These are phyloP conservation scores for Clitopilus passeckerianus DNA, from an alignment of 768 basidiomycete genomes.

Conservation along the genomic window DNA sequence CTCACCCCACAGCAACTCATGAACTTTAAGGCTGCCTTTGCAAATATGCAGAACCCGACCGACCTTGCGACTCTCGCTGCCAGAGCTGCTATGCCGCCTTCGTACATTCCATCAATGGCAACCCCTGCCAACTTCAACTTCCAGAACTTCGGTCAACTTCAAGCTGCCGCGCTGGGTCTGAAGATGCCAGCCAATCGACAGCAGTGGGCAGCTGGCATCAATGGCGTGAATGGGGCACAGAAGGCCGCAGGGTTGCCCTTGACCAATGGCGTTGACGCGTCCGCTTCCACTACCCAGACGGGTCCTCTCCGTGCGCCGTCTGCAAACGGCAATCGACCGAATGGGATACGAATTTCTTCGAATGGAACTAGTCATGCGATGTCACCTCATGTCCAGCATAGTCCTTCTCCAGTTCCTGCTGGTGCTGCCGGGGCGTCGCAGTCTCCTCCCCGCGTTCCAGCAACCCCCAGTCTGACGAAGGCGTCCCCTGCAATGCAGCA, in stretches of 20 bases:
- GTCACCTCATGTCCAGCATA: slow-evolving; percentile 48
- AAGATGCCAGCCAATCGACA: slow-evolving; percentile 36
- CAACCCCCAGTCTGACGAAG: slow-evolving; percentile 48
- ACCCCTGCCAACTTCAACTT: slow-evolving; percentile 30
- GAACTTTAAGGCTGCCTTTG: slow-evolving; percentile 14
- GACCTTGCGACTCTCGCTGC: slow-evolving; percentile 36
- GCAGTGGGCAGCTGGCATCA: slow-evolving; percentile 30
- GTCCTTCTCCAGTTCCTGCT: slow-evolving; percentile 36
- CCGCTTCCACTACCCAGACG: slow-evolving; percentile 22
- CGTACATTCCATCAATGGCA: slow-evolving; percentile 14
- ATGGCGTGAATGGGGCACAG: slow-evolving; percentile 20
- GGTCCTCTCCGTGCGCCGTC: slow-evolving; percentile 46
- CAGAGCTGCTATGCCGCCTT: slow-evolving; percentile 33
- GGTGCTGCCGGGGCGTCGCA: slow-evolving; percentile 37
- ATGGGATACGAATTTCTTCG: slow-evolving; percentile 18
- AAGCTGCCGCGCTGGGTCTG: slow-evolving; percentile 26
- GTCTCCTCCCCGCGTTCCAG: slow-evolving; percentile 44
- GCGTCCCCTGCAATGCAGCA: slow-evolving; percentile 53
- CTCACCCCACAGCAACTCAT: slow-evolving; percentile 9
- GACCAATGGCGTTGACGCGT: background rate
- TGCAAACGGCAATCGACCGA: slow-evolving; percentile 48
- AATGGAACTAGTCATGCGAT: slow-evolving; percentile 34
- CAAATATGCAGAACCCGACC: slow-evolving; percentile 14
- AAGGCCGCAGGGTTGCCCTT: background rate
- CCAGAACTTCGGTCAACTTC: slow-evolving; percentile 19